These are phyloP conservation scores for Carex cristatella DNA, from an alignment of 176 grass and related monocot genomes.

Conservation along the genomic window DNA sequence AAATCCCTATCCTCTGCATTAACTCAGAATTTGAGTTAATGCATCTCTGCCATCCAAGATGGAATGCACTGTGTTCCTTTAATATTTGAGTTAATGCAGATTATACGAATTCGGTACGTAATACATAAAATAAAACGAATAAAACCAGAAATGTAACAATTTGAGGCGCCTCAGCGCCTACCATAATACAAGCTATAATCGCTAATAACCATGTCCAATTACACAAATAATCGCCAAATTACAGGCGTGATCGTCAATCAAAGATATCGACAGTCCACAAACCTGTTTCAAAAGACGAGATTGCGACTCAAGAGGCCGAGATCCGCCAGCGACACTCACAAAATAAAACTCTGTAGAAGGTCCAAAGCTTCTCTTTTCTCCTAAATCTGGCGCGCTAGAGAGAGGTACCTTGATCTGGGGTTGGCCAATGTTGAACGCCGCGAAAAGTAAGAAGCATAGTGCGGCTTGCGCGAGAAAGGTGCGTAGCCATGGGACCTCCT, in stretches of 20 bases:
- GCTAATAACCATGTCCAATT: neutral
- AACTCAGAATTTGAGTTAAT: no score
- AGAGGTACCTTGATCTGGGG: slow-evolving; percentile 23
- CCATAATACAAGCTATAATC: neutral
- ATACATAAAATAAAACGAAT: neutral
- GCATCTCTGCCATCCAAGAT: no score
- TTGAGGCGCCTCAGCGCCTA: neutral
- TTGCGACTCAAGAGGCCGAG: slow-evolving; percentile 32
- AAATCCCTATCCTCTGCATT: no score
- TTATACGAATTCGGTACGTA: neutral
- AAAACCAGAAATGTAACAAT: neutral
- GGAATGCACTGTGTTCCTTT: no score
- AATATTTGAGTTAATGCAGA: no score
- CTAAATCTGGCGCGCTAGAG: neutral
- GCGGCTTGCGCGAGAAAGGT: slow-evolving; percentile 59
- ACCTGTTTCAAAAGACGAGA: slow-evolving; percentile 47
- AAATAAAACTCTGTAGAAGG: slow-evolving; percentile 37
- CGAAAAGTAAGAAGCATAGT: slow-evolving; percentile 74
- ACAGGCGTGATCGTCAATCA: neutral
- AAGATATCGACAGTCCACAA: neutral
- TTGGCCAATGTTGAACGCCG: slow-evolving; percentile 58
- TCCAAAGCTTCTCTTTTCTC: neutral
- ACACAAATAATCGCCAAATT: neutral
- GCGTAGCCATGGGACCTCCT: slow-evolving; percentile 29
- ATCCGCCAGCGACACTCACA: slow-evolving; percentile 64